Base-by-base conservation (phyloP, 192 early-diverging fungal genomes). In the Coemansia sp. region DNA sequence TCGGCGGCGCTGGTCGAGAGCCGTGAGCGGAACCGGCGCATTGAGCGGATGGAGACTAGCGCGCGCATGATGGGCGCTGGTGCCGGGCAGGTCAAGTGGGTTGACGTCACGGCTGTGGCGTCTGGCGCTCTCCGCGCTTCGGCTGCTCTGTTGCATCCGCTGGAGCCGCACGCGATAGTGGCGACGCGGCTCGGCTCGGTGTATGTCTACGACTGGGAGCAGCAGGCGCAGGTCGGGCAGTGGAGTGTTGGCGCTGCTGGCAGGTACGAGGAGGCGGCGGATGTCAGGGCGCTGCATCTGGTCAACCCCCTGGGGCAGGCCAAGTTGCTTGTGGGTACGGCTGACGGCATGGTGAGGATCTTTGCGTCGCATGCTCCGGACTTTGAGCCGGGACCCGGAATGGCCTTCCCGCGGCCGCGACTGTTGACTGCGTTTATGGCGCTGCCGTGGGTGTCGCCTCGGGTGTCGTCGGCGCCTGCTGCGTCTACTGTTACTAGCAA, bases 301-400 rank as follows among this genome's bases (percentile, higher is more conserved):
- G 89, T 99, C 29, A 99, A 99, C 78, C 96, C 97, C 73, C 90
- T 95, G 52, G 95, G 96, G 69, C 78, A 91, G 38, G 89, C 93
- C 29, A 79, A 95, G 83, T 83, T 99, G 67, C 74, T 97, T 64
- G 85, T 84, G 18, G 73, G 75, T 40, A 76, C 73, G 5, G 72
- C 68, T n/a, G 85, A 84, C 49, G 85, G 85, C 36, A 71, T 68
- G 49, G 75, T 84, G 66, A 64, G 81, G 20, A 72, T 86, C 43
- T 84, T 86, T 55, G 73, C 79, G 34, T 77, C 80, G 72, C 77
- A 82, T 59, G 74, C 80, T 67, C 74, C 75, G 0, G 72, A 86
- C 63, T 76, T 81, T 73, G 52, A 42, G 7, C 71, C 71, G 22
- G 36, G 47, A 15, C 63, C 70, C n/a, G 62, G 24, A 46, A 55